These are phyloP conservation scores for Paraurostyla sp. DNA, from an alignment of 73 alveolate species.

Conservation along the genomic window DNA sequence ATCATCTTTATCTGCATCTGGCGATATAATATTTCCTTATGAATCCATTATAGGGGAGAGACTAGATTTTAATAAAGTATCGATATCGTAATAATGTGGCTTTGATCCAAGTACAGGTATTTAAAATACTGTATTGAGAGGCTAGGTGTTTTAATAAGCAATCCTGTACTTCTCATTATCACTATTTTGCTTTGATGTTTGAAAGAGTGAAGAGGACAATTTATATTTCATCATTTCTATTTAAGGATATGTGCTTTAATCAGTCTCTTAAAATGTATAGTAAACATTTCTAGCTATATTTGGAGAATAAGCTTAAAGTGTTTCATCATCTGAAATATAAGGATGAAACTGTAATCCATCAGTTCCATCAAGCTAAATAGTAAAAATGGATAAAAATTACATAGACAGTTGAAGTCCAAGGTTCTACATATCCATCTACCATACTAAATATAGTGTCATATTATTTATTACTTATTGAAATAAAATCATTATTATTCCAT, in stretches of 20 bases:
- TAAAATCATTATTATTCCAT: conserved; percentile 16
- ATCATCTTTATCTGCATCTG: conserved; percentile 27
- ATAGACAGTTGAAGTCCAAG: background rate
- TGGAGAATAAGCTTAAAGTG: background rate
- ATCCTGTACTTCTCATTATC: background rate
- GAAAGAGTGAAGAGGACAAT: background rate
- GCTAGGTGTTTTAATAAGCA: too few species aligned
- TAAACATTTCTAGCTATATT: background rate
- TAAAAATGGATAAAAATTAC: background rate
- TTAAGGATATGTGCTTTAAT: background rate
- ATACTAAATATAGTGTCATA: background rate
- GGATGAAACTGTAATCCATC: conserved; percentile 27
- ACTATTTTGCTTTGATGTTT: background rate
- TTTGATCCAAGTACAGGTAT: conserved; percentile 68
- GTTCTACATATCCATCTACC: background rate
- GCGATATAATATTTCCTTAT: background rate
- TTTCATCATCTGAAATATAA: conserved; percentile 5
- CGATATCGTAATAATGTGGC: conserved; percentile 22
- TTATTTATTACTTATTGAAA: background rate
- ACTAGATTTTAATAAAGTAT: background rate
- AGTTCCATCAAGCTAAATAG: conserved; percentile 36
- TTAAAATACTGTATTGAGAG: background rate
- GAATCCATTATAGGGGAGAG: background rate
- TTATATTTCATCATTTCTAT: background rate
- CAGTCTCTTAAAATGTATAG: background rate